Conservation (phyloP, 768 basidiomycete species). For the Vararia minispora region DNA sequence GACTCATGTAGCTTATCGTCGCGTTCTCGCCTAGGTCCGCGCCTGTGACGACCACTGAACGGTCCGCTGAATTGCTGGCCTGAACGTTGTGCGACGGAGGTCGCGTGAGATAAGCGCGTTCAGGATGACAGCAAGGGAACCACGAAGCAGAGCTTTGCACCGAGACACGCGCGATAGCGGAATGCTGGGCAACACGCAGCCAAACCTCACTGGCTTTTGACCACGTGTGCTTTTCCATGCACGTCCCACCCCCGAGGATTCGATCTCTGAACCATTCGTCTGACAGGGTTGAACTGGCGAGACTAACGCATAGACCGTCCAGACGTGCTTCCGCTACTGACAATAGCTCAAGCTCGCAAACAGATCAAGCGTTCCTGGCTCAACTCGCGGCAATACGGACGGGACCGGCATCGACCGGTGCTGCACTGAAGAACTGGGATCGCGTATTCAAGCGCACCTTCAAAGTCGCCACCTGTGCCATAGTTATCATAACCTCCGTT, state of each 20-base stretch:
- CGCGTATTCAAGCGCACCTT: conserved; percentile 71
- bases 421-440: too few species aligned
- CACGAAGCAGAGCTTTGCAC: too few species aligned
- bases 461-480: conserved; percentile 41
- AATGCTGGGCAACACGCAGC: too few species aligned
- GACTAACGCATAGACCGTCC: too few species aligned
- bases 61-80: conserved; percentile 45
- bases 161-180: too few species aligned
- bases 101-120: conserved; percentile 13
- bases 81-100: conserved; percentile 43
- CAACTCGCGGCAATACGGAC: conserved; percentile 10
- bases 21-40: conserved; percentile 57
- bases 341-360: conserved; percentile 4
- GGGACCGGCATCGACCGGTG: too few species aligned
- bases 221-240: too few species aligned
- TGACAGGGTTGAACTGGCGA: too few species aligned
- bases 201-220: too few species aligned
- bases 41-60: conserved; percentile 43
- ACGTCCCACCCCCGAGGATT: too few species aligned
- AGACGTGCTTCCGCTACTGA: background rate
- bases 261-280: too few species aligned
- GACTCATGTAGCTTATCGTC: conserved; percentile 87
- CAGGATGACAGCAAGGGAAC: conserved; percentile 6
- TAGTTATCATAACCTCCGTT: conserved; percentile 44
- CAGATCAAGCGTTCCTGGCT: conserved; percentile 2